phyloP scores from a whole-genome alignment of 2,329 filamentous ascomycete genomes.

The Sclerotinia glacialis region DNA sequence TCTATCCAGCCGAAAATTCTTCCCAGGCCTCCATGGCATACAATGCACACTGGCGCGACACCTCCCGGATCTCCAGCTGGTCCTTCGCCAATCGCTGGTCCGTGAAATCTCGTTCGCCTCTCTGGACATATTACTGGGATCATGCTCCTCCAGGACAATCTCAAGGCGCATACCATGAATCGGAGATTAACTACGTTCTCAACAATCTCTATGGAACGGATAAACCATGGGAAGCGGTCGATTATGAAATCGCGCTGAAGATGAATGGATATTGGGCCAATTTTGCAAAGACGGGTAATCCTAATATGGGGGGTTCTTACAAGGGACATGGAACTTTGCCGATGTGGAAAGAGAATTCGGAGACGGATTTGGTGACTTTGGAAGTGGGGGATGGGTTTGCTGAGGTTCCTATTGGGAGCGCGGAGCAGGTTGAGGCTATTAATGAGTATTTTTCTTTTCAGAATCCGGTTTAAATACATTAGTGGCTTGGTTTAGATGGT shows the following conservation, averaged over 20 bases:
- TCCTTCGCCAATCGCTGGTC: slow-evolving; percentile 35
- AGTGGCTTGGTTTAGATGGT: not conserved
- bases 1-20: slow-evolving; percentile 35
- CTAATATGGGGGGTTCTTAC: slow-evolving; percentile 47
- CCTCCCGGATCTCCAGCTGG: slow-evolving; percentile 34
- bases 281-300: slow-evolving; percentile 64
- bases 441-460: slow-evolving; percentile 3
- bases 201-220: slow-evolving; percentile 36
- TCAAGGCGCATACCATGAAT: slow-evolving; percentile 36
- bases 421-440: slow-evolving; percentile 3
- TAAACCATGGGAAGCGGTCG: slow-evolving; percentile 33
- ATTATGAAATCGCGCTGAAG: slow-evolving; percentile 35
- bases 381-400: slow-evolving; percentile 13
- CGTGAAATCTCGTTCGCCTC: slow-evolving; percentile 30
- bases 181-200: slow-evolving; percentile 39
- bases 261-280: slow-evolving; percentile 70
- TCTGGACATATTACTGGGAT: slow-evolving; percentile 39
- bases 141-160: slow-evolving; percentile 35
- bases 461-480: not conserved
- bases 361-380: not conserved
- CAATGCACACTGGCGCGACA: slow-evolving; percentile 35
- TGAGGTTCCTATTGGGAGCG: not conserved
- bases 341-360: not conserved
- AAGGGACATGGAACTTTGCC: slow-evolving; percentile 14
- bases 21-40: slow-evolving; percentile 29